phyloP scores from a whole-genome alignment of 495 filamentous ascomycete genomes.

The Melanomma pulvis-pyrius region DNA sequence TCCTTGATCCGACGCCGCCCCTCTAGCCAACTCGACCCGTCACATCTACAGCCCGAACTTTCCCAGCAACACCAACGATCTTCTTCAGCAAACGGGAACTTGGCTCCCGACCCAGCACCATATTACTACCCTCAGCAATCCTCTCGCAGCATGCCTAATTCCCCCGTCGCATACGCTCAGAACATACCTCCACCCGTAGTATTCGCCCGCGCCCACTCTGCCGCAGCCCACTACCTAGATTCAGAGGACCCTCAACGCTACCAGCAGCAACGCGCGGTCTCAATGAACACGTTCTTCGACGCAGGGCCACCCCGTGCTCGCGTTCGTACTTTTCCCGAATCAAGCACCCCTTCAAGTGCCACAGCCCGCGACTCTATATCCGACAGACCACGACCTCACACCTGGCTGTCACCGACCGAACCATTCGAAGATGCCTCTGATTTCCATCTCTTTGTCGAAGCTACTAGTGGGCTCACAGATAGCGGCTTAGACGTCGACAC shows the following conservation, averaged over 20 bases:
- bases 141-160: slow-evolving; percentile 36
- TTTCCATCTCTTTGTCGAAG: slow-evolving; percentile 44
- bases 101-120: slow-evolving; percentile 16
- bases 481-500: slow-evolving; percentile 9
- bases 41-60: slow-evolving; percentile 27
- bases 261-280: neutral
- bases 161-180: slow-evolving; percentile 18
- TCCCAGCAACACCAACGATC: slow-evolving; percentile 22
- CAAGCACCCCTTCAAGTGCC: slow-evolving; percentile 17
- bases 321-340: slow-evolving; percentile 36
- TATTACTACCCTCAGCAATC: slow-evolving; percentile 26
- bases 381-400: slow-evolving; percentile 24
- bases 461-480: slow-evolving; percentile 41
- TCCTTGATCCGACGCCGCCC: slow-evolving; percentile 31
- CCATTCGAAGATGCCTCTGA: slow-evolving; percentile 39
- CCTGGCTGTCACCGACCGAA: slow-evolving; percentile 34
- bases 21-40: slow-evolving; percentile 25
- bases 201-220: slow-evolving; percentile 19
- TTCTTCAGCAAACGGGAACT: slow-evolving; percentile 21
- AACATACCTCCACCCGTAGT: neutral
- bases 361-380: slow-evolving; percentile 15
- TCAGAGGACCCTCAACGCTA: slow-evolving; percentile 3
- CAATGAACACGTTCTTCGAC: slow-evolving; percentile 17
- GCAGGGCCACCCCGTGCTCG: slow-evolving; percentile 22
- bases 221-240: slow-evolving; percentile 10